A percentile compares a stretch with the other conserved stretches of the same genome.
Conservation (phyloP, 345 rosid genomes). For the Moricandia arvensis region DNA sequence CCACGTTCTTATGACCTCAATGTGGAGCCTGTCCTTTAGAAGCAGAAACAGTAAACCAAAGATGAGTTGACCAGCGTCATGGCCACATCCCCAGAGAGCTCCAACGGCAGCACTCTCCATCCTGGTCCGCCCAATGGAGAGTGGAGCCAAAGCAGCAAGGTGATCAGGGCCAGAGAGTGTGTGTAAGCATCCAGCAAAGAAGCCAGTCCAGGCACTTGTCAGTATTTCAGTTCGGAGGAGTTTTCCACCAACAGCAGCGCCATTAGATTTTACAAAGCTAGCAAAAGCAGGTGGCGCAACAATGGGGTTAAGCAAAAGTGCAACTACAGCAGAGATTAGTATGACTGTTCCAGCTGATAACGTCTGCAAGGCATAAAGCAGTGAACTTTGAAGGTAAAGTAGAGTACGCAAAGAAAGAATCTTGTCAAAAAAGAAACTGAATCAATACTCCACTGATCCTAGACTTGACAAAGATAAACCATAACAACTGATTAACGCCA, state of each 20-base stretch:
- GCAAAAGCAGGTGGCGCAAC: slow-evolving; percentile 80
- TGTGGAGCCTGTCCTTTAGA: slow-evolving; percentile 80
- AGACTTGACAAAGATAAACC: too few relatives aligned
- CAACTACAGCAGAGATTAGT: slow-evolving; percentile 53
- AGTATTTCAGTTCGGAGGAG: slow-evolving; percentile 58
- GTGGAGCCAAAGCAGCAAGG: slow-evolving; percentile 96
- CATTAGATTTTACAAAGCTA: slow-evolving; percentile 49
- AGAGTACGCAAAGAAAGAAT: background rate
- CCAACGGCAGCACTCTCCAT: slow-evolving; percentile 94
- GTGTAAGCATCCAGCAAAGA: slow-evolving; percentile 92
- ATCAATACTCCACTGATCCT: background rate
- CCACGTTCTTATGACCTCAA: slow-evolving; percentile 85
- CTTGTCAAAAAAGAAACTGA: background rate
- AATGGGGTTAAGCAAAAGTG: slow-evolving; percentile 60
- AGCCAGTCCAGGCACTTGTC: slow-evolving; percentile 91
- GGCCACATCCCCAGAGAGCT: slow-evolving; percentile 99
- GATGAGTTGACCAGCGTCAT: slow-evolving; percentile 89
- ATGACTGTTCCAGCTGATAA: slow-evolving; percentile 43
- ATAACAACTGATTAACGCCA: too few relatives aligned
- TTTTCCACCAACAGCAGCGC: slow-evolving; percentile 57
- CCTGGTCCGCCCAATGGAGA: slow-evolving; percentile 81
- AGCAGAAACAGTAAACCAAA: slow-evolving; percentile 77
- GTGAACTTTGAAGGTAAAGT: background rate
- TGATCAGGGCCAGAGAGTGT: slow-evolving; percentile 97
- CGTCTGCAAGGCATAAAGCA: slow-evolving; percentile 42